These are phyloP conservation scores for Epichloe baconii DNA, from an alignment of 2,329 filamentous ascomycete species.

Conservation along the genomic window DNA sequence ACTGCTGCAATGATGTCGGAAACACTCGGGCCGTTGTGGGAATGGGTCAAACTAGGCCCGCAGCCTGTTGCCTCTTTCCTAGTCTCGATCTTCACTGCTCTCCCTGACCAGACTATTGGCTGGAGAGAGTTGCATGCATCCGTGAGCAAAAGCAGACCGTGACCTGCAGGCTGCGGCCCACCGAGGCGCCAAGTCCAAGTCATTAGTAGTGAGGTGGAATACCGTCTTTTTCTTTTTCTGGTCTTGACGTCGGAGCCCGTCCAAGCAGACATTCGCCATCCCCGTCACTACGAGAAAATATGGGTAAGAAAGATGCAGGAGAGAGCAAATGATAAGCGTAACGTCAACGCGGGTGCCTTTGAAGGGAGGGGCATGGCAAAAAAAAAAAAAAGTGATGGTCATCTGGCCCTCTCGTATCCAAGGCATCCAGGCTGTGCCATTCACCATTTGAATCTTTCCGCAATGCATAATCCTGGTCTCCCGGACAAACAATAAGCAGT, in stretches of 20 bases:
- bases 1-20: background rate
- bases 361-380: background rate
- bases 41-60: background rate
- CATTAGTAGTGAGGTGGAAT: background rate
- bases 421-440: background rate
- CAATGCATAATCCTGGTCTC: background rate
- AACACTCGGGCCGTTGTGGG: background rate
- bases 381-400: background rate
- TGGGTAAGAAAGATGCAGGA: background rate
- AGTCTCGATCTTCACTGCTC: background rate
- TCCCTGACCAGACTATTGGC: slow-evolving; percentile 8
- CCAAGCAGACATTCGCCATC: background rate
- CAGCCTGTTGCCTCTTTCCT: background rate
- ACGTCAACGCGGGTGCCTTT: background rate
- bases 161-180: slow-evolving; percentile 4
- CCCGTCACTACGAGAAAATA: background rate
- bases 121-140: slow-evolving; percentile 9
- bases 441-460: background rate
- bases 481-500: background rate
- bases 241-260: background rate
- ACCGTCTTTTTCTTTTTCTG: background rate
- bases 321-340: background rate
- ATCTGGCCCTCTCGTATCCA: background rate
- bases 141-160: slow-evolving; percentile 9
- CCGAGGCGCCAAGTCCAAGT: slow-evolving; percentile 8